Percentiles rank a stretch among this genome's conserved stretches.
Conservation (phyloP, 2,329 filamentous ascomycete genomes). For the Drechslera avenae region DNA sequence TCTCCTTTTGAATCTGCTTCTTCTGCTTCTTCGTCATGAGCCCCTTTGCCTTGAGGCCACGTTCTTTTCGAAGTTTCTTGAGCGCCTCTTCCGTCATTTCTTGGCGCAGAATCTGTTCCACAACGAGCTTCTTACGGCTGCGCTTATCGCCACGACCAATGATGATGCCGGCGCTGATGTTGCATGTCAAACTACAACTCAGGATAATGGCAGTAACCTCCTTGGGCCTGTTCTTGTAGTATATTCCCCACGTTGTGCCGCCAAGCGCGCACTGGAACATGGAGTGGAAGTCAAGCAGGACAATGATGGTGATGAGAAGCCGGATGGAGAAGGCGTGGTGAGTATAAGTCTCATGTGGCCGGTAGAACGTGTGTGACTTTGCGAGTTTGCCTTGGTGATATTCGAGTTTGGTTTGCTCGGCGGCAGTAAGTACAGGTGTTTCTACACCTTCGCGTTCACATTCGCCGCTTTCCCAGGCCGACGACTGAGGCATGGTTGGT, state of each 20-base stretch:
- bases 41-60: slow-evolving; percentile 39
- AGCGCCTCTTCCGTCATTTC: slow-evolving; percentile 71
- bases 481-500: slow-evolving; percentile 54
- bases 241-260: slow-evolving; percentile 77
- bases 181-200: slow-evolving; percentile 75
- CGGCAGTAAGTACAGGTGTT: slow-evolving; percentile 64
- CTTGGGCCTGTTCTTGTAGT: slow-evolving; percentile 70
- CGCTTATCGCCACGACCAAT: slow-evolving; percentile 77
- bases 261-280: slow-evolving; percentile 80
- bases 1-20: slow-evolving; percentile 25
- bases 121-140: slow-evolving; percentile 83
- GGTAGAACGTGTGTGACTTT: slow-evolving; percentile 86
- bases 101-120: slow-evolving; percentile 76
- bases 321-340: slow-evolving; percentile 78
- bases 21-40: slow-evolving; percentile 33
- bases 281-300: slow-evolving; percentile 78
- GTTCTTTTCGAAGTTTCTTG: slow-evolving; percentile 57
- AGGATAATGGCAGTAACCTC: slow-evolving; percentile 84
- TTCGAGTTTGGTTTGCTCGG: slow-evolving; percentile 70
- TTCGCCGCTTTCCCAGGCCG: slow-evolving; percentile 50
- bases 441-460: slow-evolving; percentile 37
- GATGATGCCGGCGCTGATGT: slow-evolving; percentile 75
- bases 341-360: slow-evolving; percentile 83
- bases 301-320: slow-evolving; percentile 74
- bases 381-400: slow-evolving; percentile 81